Percentiles rank a stretch among this genome's conserved stretches.
These are phyloP conservation scores for Stephania yunnanensis DNA, from an alignment of 164 flowering plant genomes.

Conservation along the genomic window DNA sequence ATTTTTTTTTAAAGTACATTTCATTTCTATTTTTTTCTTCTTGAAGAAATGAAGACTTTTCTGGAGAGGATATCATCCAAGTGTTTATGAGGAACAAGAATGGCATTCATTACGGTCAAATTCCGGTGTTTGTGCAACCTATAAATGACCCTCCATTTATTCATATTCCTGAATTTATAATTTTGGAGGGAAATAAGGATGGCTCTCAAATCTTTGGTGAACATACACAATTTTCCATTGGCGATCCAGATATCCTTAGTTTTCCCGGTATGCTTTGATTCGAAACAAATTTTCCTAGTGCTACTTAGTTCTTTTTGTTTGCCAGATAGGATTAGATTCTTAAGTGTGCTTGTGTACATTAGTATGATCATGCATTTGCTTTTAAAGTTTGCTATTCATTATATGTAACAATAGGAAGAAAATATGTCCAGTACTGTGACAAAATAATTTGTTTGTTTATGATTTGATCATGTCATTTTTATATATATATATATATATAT, in stretches of 20 bases:
- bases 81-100: slow-evolving; percentile 57
- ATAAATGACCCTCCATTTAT: slow-evolving; percentile 86
- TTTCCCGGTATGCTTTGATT: slow-evolving; percentile 51
- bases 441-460: no score
- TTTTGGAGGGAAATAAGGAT: slow-evolving; percentile 33
- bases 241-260: slow-evolving; percentile 68
- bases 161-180: slow-evolving; percentile 45
- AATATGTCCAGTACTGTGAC: no score
- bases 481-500: no score
- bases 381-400: no score
- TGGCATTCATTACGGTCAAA: slow-evolving; percentile 46
- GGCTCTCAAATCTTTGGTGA: slow-evolving; percentile 38
- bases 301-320: neutral
- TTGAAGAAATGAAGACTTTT: slow-evolving; percentile 67
- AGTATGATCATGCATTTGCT: neutral
- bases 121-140: slow-evolving; percentile 71
- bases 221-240: slow-evolving; percentile 44
- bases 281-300: neutral
- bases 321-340: neutral
- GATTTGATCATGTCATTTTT: no score
- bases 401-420: no score
- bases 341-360: neutral
- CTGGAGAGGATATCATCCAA: slow-evolving; percentile 55
- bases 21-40: neutral
- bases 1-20: neutral